These are phyloP conservation scores for Tetracentron sinense DNA, from an alignment of 164 flowering plant species.

Conservation along the genomic window DNA sequence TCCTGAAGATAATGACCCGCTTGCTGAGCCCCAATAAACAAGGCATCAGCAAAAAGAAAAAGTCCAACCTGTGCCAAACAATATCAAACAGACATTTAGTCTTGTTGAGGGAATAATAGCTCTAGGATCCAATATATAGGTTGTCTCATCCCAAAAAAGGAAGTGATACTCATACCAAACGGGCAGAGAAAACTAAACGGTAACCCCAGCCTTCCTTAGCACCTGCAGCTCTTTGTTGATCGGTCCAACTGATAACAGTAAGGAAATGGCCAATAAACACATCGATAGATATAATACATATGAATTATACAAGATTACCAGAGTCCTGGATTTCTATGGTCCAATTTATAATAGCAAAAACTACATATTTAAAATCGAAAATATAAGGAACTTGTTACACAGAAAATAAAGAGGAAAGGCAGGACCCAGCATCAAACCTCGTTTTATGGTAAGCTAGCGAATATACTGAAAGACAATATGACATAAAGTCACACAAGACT, in stretches of 20 bases:
- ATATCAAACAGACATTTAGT: conserved; percentile 1
- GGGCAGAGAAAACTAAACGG: conserved; percentile 71
- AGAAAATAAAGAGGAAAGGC: neutral
- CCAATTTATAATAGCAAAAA: neutral
- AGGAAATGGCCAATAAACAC: neutral
- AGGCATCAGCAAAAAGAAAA: conserved; percentile 70
- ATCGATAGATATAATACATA: neutral
- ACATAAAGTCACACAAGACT: neutral
- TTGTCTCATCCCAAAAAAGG: neutral
- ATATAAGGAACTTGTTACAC: neutral
- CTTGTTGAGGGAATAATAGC: neutral
- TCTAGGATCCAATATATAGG: neutral
- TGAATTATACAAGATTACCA: neutral
- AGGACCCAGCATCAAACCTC: neutral
- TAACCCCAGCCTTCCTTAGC: conserved; percentile 91
- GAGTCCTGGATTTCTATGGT: neutral
- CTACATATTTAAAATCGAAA: neutral
- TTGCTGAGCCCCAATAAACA: conserved; percentile 77
- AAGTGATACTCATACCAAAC: conserved; percentile 53
- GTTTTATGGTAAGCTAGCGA: neutral
- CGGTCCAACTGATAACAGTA: conserved; percentile 71
- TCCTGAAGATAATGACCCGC: conserved; percentile 37
- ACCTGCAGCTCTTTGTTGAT: conserved; percentile 87
- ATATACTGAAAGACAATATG: neutral
- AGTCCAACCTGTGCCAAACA: conserved; percentile 58